Base-by-base conservation (phyloP, 495 filamentous ascomycete genomes). In the Cetradonia linearis region DNA sequence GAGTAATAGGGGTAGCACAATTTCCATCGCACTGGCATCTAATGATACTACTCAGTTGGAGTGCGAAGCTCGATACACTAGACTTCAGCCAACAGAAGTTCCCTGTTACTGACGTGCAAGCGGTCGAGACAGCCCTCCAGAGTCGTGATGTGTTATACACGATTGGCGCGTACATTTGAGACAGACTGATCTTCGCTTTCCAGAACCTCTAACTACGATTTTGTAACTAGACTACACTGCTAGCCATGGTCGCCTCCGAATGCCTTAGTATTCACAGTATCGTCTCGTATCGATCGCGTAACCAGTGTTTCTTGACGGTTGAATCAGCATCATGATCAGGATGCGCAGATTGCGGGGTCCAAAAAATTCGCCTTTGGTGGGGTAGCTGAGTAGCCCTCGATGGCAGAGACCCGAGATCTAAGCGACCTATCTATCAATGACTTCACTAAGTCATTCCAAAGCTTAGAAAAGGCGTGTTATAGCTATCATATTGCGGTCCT, bases 371-470 rank as follows among this genome's bases (percentile, higher is more conserved):
- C 56, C 23, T 36, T 46, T 57, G 55, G 36, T 55, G 31, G 52
- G 30, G 52, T 33, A 36, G 23, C 20, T 20, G 11, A 36, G 33
- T 36, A 36, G 33, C 33, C 18, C 20, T 48, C 46, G 46, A 48
- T 28, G 6, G 46, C 46, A 48, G 18, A 6, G 20, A 18, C 20
- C 31, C 50, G 16, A 33, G 50, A 54, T 54, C 50, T 23, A n/a
- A 20, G 50, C 50, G 50, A 28, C 50, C n/a, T 54, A 36, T 54
- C n/a, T 54, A 36, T 54, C 50, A 33, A 54, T 54, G 50, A 54
- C 50, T 54, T 54, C 50, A 53, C 50, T 53, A 53, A 53, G 50
- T 20, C 50, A 34, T 53, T 54, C 31, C 50, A 31, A 54, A 54
- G 31, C 50, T 54, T 54, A 36, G 50, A 20, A 54, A 54, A 54